Conservation (phyloP, 129 eudicot genomes). For the Saposhnikovia divaricata region DNA sequence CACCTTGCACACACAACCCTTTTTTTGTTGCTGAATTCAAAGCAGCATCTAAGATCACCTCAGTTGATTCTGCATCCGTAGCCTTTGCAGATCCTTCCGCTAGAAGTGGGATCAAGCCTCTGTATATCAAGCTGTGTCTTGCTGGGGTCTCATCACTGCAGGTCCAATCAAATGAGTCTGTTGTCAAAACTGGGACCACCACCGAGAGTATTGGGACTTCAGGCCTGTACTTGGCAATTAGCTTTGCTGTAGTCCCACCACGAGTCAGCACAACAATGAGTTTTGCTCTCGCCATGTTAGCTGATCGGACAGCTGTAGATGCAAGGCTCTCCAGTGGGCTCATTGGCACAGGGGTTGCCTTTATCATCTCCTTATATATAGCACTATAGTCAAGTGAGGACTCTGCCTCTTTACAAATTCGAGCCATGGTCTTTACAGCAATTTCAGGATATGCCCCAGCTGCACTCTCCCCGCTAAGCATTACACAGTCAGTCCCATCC, state of each 20-base stretch:
- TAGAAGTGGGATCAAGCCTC: constrained; percentile 22
- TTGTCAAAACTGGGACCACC: constrained; percentile 24
- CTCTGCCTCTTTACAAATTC: constrained; percentile 25
- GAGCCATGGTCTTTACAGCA: constrained; percentile 28
- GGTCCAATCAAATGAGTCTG: constrained; percentile 26
- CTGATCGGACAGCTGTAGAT: constrained; percentile 29
- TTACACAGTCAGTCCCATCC: constrained; percentile 34
- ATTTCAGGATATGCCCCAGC: constrained; percentile 34
- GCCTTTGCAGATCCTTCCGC: constrained; percentile 31
- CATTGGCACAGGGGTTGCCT: constrained; percentile 28
- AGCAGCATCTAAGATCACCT: constrained; percentile 15
- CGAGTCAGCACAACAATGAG: constrained; percentile 30
- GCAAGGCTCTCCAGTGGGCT: constrained; percentile 31
- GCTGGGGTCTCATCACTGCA: constrained; percentile 32
- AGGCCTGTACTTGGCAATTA: constrained; percentile 32
- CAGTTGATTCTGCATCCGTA: constrained; percentile 14
- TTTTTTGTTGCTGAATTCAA: constrained; percentile 3
- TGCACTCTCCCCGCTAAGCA: constrained; percentile 27
- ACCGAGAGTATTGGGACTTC: constrained; percentile 25
- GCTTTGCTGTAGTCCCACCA: constrained; percentile 30
- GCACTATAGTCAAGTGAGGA: constrained; percentile 26
- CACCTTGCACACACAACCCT: constrained; percentile 11
- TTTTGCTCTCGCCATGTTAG: constrained; percentile 22
- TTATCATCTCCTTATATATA: constrained; percentile 25
- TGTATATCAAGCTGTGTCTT: constrained; percentile 25